Percentiles rank a stretch among this genome's conserved stretches.
phyloP scores from a whole-genome alignment of 2,329 filamentous ascomycete species.

The Diaporthe helianthi region DNA sequence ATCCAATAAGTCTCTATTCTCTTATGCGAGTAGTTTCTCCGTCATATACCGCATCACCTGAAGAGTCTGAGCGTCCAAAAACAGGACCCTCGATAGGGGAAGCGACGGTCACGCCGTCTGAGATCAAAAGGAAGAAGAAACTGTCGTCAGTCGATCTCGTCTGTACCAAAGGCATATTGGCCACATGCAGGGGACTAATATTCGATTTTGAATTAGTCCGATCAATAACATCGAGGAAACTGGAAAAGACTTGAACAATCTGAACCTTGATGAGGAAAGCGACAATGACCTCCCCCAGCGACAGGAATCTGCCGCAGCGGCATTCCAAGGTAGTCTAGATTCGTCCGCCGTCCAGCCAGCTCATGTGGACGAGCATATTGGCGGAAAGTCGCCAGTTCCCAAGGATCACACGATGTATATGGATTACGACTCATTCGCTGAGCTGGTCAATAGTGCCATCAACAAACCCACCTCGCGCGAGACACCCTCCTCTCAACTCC shows the following conservation, averaged over 20 bases:
- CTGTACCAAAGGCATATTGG: neutral
- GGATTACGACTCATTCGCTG: neutral
- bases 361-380: neutral
- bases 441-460: neutral
- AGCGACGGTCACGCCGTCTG: neutral
- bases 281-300: slow-evolving; percentile 78
- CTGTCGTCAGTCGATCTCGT: neutral
- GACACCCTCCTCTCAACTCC: neutral
- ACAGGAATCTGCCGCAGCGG: neutral
- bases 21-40: neutral
- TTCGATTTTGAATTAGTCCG: too few species aligned
- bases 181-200: too few species aligned
- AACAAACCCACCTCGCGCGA: neutral
- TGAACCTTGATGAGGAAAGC: slow-evolving; percentile 56
- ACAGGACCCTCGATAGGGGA: neutral
- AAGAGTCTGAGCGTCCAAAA: neutral
- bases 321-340: neutral
- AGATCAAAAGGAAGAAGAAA: neutral
- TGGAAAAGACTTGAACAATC: too few species aligned
- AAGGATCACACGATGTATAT: neutral
- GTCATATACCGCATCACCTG: neutral
- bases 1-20: too few species aligned
- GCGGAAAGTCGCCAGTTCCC: too few species aligned
- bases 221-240: neutral
- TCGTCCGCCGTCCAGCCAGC: neutral